Base-by-base conservation (phyloP, 2,329 filamentous ascomycete species). In the Calonectria pteridis region DNA sequence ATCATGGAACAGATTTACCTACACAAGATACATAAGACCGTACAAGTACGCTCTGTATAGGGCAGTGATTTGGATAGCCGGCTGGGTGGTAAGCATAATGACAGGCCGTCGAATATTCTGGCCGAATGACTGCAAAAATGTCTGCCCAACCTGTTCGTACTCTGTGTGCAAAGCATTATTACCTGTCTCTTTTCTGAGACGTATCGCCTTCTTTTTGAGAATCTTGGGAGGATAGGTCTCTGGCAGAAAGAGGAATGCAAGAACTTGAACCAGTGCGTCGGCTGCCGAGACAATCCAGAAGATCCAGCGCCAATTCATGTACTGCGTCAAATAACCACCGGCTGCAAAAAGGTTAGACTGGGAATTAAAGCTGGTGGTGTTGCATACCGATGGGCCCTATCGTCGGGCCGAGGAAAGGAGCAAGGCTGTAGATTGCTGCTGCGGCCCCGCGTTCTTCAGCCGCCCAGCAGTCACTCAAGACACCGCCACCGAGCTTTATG, bases 21-120 rank as follows among this genome's bases (percentile, higher is more conserved):
- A 83, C 75, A 90, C 83, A 5, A 91, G 82, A 73, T 90, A 91
- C 63, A 91, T 85, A 18, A 89, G 85, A 0, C 89, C 88, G 73
- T 90, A 91, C 4, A 89, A 78, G 28, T 89, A 85, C 0, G 87
- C 86, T 16, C 88, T 83, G 71, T 89, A 89, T 0, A 89, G 76
- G 0, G 87, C 86, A 3, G 90, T 85, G 1, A 89, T 81, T 58
- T 89, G 85, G 11, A 91, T 83, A 6, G 89, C 87, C 0, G 89
- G 88, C 16, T 89, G 89, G 0, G 86, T 84, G 20, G 50, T 53
- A 9, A 67, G 64, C 64, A 67, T 67, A 14, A 67, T 50, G 33
- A 67, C n/a, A 20, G 64, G 64, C 4, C 64, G n/a, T 20, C 29
- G 49, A 14, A 90, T 59, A 6, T 85, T 82, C 35, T 79, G 81